Conservation (phyloP, 345 rosid species). For the Eutrema japonicum region DNA sequence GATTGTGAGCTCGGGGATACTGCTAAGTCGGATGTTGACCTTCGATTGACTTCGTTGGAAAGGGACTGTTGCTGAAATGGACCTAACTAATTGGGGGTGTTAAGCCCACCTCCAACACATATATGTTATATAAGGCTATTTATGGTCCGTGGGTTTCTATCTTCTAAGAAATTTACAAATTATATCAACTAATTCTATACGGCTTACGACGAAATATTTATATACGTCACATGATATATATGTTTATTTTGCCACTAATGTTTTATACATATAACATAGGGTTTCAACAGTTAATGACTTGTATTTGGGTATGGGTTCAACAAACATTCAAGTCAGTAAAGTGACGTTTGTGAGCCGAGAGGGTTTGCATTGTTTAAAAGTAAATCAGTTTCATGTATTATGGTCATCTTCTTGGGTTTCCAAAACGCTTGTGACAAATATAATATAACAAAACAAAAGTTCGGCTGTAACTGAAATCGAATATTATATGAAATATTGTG, state of each 20-base stretch:
- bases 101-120: no score
- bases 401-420: neutral
- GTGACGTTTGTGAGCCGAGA: conserved; percentile 3
- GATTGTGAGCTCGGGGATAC: no score
- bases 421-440: neutral
- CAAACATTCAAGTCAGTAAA: conserved; percentile 6
- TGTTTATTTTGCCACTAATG: conserved; percentile 3
- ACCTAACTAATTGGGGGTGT: no score
- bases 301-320: conserved; percentile 5
- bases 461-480: neutral
- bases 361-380: neutral
- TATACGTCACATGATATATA: neutral
- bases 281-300: conserved; percentile 12
- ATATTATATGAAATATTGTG: neutral
- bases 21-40: no score
- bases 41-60: no score
- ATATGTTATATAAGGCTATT: conserved; percentile 4
- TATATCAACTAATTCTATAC: neutral
- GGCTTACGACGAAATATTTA: neutral
- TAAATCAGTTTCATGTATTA: neutral
- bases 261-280: neutral
- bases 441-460: neutral
- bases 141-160: conserved; percentile 17
- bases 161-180: neutral
- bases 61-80: no score